Percentiles rank a stretch among this genome's conserved stretches.
Conservation (phyloP, 371 early-diverging fungal genomes). For the Lichtheimia ornata region DNA sequence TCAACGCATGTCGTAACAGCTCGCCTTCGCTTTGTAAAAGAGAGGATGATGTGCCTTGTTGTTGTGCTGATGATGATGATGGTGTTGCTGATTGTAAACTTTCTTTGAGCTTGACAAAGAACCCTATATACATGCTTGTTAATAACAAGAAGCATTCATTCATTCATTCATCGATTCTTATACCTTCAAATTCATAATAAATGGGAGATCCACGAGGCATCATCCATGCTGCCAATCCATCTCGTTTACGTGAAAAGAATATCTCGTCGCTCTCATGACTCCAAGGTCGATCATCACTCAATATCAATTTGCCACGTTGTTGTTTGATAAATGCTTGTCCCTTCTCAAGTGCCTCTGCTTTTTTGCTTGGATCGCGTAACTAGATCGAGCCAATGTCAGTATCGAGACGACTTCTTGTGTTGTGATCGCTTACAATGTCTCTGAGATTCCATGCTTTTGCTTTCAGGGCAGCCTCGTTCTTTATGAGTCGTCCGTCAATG, state of each 20-base stretch:
- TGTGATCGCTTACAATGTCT: conserved; percentile 32
- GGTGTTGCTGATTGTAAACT: conserved; percentile 16
- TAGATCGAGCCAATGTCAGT: conserved; percentile 4
- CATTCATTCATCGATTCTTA: not conserved
- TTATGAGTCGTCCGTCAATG: conserved; percentile 37
- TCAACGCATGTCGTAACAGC: conserved; percentile 51
- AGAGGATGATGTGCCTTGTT: not conserved
- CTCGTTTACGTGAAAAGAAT: conserved; percentile 40
- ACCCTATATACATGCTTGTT: conserved; percentile 16
- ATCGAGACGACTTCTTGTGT: too few relatives aligned
- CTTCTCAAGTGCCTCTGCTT: conserved; percentile 30
- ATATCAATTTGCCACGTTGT: conserved; percentile 6
- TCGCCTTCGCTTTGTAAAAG: conserved; percentile 37
- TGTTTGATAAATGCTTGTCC: conserved; percentile 39
- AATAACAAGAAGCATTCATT: too few relatives aligned
- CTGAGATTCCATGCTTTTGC: conserved; percentile 42
- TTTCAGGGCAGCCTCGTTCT: conserved; percentile 30
- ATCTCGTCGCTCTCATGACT: conserved; percentile 42
- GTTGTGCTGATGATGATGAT: not conserved
- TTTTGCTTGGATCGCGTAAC: conserved; percentile 30
- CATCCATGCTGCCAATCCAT: conserved; percentile 42
- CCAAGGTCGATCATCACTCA: conserved; percentile 28
- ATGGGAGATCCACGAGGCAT: conserved; percentile 44
- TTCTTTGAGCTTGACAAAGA: conserved; percentile 35
- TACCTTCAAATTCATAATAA: conserved; percentile 56